Evolutionary conservation across 1,284 basidiomycete species (phyloP), one percentile per base, ranked within the genome.

Genomic region (Tilletia setariae): DNA sequence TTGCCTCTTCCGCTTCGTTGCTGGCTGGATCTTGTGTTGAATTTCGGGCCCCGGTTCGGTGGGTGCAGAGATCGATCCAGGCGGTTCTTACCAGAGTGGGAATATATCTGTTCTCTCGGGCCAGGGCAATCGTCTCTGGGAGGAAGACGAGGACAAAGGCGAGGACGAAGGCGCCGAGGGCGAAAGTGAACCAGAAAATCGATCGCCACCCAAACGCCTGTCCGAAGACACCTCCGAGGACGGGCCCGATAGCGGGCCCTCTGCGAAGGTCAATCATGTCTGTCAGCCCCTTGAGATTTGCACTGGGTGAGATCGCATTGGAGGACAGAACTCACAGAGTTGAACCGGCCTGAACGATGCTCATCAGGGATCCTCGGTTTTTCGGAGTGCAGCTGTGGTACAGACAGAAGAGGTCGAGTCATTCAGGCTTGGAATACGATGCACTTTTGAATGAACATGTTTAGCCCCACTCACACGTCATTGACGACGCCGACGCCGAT

Each of bases 271-370:
- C 16, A 28, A 16, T 21, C n/a, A n/a, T 0, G 47, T 7, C 13
- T 6, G 43, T 49, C 47, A 49, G 53, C 1, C 15, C 30, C 16
- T 49, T 49, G 47, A 19, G 23, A 49, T 23, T 6, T 23, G 21
- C 23, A 25, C 51, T 4, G 35, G 11, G 35, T 40, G 35, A 63
- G 19, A 21, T 30, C 30, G 59, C 16, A 19, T 19, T 15, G 28
- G n/a, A 30, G 43, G 11, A 9, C 11, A 44, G 9, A 19, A 19
- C 56, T 61, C 28, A 61, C 56, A 61, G 28, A 4, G 56, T 61
- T 8, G 56, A 61, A n/a, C 64, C 64, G 30, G 64, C 64, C 28
- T 65, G 64, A 30, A 65, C 43, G 44, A 65, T 65, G 44, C 64
- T 30, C 46, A 51, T 51, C 30, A 40, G 19, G 3, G 43, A 25